Conservation (phyloP, 148 eudicot genomes). For the Persicaria maculosa region DNA sequence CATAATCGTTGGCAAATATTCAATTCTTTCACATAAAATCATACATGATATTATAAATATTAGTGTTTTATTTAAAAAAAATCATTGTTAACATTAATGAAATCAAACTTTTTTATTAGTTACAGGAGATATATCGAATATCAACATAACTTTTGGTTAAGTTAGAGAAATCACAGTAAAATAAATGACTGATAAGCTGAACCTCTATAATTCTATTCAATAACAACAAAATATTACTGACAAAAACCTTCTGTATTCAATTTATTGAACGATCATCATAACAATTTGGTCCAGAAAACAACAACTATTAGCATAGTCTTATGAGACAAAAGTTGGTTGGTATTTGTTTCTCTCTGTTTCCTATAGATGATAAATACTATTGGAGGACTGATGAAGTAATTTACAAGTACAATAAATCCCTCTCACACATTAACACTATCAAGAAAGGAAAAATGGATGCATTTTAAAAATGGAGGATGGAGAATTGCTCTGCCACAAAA, state of each 20-base stretch:
- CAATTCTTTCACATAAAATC: too few relatives aligned
- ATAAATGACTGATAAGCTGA: too few relatives aligned
- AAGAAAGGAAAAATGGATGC: neutral
- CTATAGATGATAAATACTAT: constrained; percentile 6
- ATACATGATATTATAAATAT: too few relatives aligned
- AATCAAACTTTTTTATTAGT: too few relatives aligned
- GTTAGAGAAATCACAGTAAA: too few relatives aligned
- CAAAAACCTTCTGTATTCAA: neutral
- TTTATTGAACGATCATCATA: neutral
- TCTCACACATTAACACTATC: neutral
- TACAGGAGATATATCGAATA: too few relatives aligned
- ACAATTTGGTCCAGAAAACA: neutral
- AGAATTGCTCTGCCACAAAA: constrained; percentile 4
- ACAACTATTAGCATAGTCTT: neutral
- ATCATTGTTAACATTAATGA: too few relatives aligned
- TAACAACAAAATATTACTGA: too few relatives aligned
- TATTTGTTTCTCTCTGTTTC: neutral
- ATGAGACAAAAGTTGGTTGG: neutral
- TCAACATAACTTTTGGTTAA: too few relatives aligned
- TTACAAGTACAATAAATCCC: neutral
- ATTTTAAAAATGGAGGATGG: neutral
- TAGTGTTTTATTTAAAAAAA: too few relatives aligned
- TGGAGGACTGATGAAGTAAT: neutral
- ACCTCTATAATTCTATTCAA: too few relatives aligned
- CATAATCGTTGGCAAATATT: too few relatives aligned